These are phyloP conservation scores for Hypoxylon sp. DNA, from an alignment of 2,329 filamentous ascomycete genomes.

Conservation along the genomic window DNA sequence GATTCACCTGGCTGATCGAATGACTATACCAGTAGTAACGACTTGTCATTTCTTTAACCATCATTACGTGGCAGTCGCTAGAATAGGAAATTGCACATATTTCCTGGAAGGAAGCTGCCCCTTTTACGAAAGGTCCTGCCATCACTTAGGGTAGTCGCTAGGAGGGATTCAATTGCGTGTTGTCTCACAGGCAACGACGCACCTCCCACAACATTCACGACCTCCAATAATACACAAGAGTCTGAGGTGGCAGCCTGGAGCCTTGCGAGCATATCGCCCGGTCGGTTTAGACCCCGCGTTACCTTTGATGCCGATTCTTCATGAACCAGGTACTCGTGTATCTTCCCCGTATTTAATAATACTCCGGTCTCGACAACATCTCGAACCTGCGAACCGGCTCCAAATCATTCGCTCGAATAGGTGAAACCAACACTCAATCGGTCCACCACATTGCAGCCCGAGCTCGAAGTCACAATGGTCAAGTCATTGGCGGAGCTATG, in stretches of 20 bases:
- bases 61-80: background rate
- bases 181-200: background rate
- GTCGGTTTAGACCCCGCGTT: background rate
- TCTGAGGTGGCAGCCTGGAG: background rate
- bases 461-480: constrained; percentile 46
- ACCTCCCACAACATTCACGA: background rate
- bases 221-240: background rate
- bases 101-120: background rate
- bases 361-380: background rate
- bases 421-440: background rate
- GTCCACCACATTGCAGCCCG: background rate
- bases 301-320: background rate
- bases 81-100: background rate
- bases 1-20: constrained; percentile 47
- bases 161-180: background rate
- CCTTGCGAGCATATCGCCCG: background rate
- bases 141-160: background rate
- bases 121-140: background rate
- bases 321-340: background rate
- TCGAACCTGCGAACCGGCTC: background rate
- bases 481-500: constrained; percentile 68
- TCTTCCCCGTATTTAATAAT: background rate
- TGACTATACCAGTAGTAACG: constrained; percentile 4
- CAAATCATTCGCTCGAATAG: background rate
- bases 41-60: constrained; percentile 7